A percentile compares a stretch with the other conserved stretches of the same genome.
These are phyloP conservation scores for Naganishia liquefaciens DNA, from an alignment of 1,284 basidiomycete species.

Conservation along the genomic window DNA sequence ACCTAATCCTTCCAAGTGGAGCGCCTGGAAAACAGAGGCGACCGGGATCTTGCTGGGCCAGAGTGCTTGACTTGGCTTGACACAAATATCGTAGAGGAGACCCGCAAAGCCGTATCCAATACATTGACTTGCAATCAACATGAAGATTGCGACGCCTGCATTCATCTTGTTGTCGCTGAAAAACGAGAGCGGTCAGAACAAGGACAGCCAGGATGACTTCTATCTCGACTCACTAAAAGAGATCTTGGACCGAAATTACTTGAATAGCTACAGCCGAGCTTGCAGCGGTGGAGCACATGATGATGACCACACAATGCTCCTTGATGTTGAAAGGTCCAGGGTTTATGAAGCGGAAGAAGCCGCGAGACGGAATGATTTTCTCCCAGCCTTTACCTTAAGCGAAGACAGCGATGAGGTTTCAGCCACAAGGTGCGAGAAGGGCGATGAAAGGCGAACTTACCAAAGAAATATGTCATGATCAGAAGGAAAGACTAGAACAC, in stretches of 20 bases:
- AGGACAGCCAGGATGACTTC: background rate
- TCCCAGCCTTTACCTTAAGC: constrained; percentile 46
- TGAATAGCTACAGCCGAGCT: constrained; percentile 46
- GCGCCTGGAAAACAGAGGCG: constrained; percentile 49
- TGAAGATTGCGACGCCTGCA: constrained; percentile 37
- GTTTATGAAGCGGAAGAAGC: constrained; percentile 54
- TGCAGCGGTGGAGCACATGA: constrained; percentile 38
- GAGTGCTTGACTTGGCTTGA: constrained; percentile 71
- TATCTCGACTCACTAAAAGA: constrained; percentile 38
- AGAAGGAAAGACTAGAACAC: constrained; percentile 58
- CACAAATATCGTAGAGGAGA: constrained; percentile 41
- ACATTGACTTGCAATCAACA: constrained; percentile 34
- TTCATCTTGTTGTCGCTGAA: constrained; percentile 34
- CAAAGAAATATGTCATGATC: constrained; percentile 52
- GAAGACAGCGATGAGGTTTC: constrained; percentile 29
- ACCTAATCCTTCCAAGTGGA: constrained; percentile 35
- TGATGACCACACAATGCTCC: constrained; percentile 45
- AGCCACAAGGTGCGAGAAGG: no score
- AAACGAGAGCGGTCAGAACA: background rate
- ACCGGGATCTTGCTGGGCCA: constrained; percentile 65
- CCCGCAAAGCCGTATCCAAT: constrained; percentile 36
- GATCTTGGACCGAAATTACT: constrained; percentile 45
- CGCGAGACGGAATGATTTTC: constrained; percentile 46
- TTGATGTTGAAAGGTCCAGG: constrained; percentile 58
- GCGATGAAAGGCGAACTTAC: no score